Conservation (phyloP, 1,284 basidiomycete species). For the Cryptococcus sp. region DNA sequence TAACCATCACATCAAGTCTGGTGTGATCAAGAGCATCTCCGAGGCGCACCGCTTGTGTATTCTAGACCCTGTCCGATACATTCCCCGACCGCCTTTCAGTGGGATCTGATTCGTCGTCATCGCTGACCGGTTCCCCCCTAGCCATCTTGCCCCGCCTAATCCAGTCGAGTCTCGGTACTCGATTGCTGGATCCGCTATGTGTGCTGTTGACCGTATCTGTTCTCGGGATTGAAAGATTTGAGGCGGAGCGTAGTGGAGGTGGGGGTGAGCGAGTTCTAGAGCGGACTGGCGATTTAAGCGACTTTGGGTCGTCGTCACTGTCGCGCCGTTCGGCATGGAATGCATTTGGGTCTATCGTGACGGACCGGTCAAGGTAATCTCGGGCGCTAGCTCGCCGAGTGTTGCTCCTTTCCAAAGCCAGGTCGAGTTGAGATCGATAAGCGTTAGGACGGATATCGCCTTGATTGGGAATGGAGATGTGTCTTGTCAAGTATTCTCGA, state of each 20-base stretch:
- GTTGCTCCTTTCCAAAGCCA: conserved; percentile 1
- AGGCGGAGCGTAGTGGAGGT: not conserved
- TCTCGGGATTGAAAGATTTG: too few relatives aligned
- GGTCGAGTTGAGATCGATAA: conserved; percentile 1
- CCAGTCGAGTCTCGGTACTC: not conserved
- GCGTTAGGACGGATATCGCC: not conserved
- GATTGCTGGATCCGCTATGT: not conserved
- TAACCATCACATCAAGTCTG: too few relatives aligned
- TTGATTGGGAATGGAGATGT: conserved; percentile 1
- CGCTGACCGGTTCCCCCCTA: not conserved
- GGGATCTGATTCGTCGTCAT: not conserved
- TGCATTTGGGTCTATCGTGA: not conserved
- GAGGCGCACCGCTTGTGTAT: too few relatives aligned
- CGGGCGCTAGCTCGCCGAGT: not conserved
- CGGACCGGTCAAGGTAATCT: not conserved
- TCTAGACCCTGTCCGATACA: not conserved
- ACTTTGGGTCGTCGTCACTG: not conserved
- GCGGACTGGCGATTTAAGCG: not conserved
- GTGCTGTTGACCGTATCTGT: not conserved
- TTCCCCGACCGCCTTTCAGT: not conserved
- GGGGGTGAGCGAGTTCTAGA: not conserved
- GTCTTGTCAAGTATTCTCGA: conserved; percentile 1
- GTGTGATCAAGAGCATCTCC: too few relatives aligned
- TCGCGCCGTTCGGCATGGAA: not conserved
- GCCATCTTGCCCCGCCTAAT: not conserved